A percentile compares a stretch with the other conserved stretches of the same genome.
These are phyloP conservation scores for Suillus paluster DNA, from an alignment of 768 basidiomycete species.

Conservation along the genomic window DNA sequence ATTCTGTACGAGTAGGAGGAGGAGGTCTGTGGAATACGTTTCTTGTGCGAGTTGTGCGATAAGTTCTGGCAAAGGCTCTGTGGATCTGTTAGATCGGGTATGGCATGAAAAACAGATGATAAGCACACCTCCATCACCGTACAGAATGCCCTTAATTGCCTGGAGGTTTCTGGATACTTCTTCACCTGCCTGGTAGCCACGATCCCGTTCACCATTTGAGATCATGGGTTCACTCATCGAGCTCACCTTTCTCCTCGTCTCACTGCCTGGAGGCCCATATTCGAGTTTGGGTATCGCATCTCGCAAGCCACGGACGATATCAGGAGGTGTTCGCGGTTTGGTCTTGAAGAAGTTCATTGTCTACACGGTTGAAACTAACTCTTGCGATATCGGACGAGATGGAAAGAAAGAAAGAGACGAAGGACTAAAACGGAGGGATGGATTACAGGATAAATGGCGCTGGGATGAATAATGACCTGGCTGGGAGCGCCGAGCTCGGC, in stretches of 20 bases:
- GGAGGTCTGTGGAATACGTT: slow-evolving; percentile 88
- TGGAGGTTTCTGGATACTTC: slow-evolving; percentile 89
- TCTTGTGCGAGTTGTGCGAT: slow-evolving; percentile 96
- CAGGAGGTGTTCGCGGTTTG: slow-evolving; percentile 84
- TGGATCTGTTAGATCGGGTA: slow-evolving; percentile 10
- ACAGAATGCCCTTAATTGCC: slow-evolving; percentile 86
- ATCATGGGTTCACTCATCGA: neutral
- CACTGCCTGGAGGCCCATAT: slow-evolving; percentile 69
- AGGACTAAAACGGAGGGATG: neutral
- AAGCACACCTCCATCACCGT: slow-evolving; percentile 82
- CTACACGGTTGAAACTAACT: neutral
- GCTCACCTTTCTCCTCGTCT: slow-evolving; percentile 79
- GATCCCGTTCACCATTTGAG: slow-evolving; percentile 6
- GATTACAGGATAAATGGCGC: slow-evolving; percentile 7
- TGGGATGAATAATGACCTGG: neutral
- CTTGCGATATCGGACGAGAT: slow-evolving; percentile 1
- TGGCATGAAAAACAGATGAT: slow-evolving; percentile 8
- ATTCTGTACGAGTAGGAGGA: slow-evolving; percentile 79
- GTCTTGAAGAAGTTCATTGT: slow-evolving; percentile 96
- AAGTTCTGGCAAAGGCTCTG: slow-evolving; percentile 86
- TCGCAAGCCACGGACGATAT: slow-evolving; percentile 80
- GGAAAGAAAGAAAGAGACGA: neutral
- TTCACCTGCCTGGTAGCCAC: slow-evolving; percentile 69
- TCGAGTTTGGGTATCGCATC: slow-evolving; percentile 84
- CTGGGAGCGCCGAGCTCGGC: neutral